Evolutionary conservation across 2,329 filamentous ascomycete genomes (phyloP).

Genomic region (Pseudogymnoascus verrucosus): DNA sequence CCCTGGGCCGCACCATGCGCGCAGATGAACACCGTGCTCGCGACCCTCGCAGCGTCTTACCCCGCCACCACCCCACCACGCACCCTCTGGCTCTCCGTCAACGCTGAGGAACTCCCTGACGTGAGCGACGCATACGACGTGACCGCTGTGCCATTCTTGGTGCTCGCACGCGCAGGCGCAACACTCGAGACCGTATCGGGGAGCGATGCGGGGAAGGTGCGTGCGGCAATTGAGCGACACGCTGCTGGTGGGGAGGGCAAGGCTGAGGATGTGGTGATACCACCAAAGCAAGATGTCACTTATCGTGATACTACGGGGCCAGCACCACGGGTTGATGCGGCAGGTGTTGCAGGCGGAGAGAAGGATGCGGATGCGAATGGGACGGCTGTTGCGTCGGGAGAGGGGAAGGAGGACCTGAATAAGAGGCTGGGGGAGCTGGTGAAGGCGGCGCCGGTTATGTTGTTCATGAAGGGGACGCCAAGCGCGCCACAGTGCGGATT

Average conservation of each 20-base stretch:
- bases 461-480: slow-evolving; percentile 98
- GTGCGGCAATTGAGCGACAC: slow-evolving; percentile 76
- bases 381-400: slow-evolving; percentile 19
- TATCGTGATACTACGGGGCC: not conserved
- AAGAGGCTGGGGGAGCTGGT: slow-evolving; percentile 76
- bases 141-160: slow-evolving; percentile 85
- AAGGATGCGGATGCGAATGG: not conserved
- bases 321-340: slow-evolving; percentile 23
- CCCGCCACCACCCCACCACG: slow-evolving; percentile 56
- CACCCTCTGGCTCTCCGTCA: slow-evolving; percentile 80
- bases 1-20: slow-evolving; percentile 94
- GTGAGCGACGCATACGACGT: slow-evolving; percentile 91
- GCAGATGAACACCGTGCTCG: slow-evolving; percentile 83
- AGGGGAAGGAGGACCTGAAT: slow-evolving; percentile 75
- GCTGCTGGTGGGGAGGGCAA: slow-evolving; percentile 34
- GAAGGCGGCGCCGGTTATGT: slow-evolving; percentile 93
- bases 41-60: slow-evolving; percentile 80
- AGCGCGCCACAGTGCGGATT: slow-evolving; percentile 86
- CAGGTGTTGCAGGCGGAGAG: slow-evolving; percentile 12
- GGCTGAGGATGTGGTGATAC: slow-evolving; percentile 23
- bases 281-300: slow-evolving; percentile 10
- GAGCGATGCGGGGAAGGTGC: slow-evolving; percentile 78
- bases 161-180: slow-evolving; percentile 67
- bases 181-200: slow-evolving; percentile 82
- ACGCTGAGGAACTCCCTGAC: slow-evolving; percentile 90